Percentiles rank a stretch among this genome's conserved stretches.
phyloP scores from a whole-genome alignment of 2,329 filamentous ascomycete species.

The Fusarium bulbicola region DNA sequence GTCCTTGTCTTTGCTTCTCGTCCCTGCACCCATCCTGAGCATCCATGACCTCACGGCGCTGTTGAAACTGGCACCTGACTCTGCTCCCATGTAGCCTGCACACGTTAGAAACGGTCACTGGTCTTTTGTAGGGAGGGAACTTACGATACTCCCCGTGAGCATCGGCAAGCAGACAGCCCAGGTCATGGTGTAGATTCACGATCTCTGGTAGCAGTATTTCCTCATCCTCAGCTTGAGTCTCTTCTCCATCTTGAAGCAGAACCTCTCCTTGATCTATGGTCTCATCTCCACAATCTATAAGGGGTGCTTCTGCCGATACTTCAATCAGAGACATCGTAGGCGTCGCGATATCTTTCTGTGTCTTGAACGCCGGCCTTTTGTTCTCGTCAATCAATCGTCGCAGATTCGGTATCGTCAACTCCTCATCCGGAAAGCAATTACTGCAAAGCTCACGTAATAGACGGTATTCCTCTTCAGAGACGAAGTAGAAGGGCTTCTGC shows the following conservation, averaged over 20 bases:
- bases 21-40: background rate
- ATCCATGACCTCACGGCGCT: background rate
- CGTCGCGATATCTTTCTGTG: rapidly evolving
- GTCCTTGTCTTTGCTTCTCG: background rate
- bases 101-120: rapidly evolving
- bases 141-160: background rate
- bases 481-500: background rate
- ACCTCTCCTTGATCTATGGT: rapidly evolving
- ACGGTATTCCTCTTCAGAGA: background rate
- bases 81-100: background rate
- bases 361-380: background rate
- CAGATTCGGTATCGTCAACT: background rate
- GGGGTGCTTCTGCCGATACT: background rate
- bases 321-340: background rate
- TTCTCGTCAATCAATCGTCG: background rate
- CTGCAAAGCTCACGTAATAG: rapidly evolving
- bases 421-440: background rate
- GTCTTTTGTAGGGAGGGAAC: rapidly evolving
- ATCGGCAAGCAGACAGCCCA: background rate
- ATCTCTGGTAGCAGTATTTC: background rate
- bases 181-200: background rate
- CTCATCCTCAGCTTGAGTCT: background rate
- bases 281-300: background rate
- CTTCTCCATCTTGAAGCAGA: rapidly evolving
- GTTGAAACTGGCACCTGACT: background rate